A percentile compares a stretch with the other conserved stretches of the same genome.
Evolutionary conservation across 2,329 filamentous ascomycete species (phyloP).

Genomic region (Coleophoma eucalyptorum): DNA sequence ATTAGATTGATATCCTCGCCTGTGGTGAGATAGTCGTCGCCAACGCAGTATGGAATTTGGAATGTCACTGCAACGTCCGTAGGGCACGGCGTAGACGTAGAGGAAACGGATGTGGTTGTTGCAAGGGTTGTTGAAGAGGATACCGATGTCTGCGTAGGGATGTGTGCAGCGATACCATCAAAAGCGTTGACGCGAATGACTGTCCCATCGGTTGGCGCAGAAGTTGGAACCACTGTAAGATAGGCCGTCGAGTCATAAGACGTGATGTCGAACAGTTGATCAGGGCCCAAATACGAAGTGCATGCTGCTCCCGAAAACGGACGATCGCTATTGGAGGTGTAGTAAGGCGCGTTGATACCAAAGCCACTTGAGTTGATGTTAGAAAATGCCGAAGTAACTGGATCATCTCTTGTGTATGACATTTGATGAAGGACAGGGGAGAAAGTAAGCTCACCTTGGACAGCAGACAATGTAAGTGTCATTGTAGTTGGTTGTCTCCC

Average conservation of each 20-base stretch:
- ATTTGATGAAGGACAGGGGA: no score
- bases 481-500: conserved; percentile 1
- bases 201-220: conserved; percentile 1
- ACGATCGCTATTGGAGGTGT: not conserved
- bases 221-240: not conserved
- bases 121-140: no score
- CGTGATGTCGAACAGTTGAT: conserved; percentile 4
- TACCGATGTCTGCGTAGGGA: no score
- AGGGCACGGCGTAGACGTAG: no score
- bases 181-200: conserved; percentile 2
- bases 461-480: conserved; percentile 6
- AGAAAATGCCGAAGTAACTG: not conserved
- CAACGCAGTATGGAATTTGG: no score
- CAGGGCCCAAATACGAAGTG: not conserved
- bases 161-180: conserved; percentile 1
- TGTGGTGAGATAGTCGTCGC: no score
- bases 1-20: no score
- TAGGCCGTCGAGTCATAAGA: conserved; percentile 1
- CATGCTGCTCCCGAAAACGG: conserved; percentile 3
- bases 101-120: no score
- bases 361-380: conserved; percentile 1
- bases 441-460: not conserved
- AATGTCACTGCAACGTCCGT: no score
- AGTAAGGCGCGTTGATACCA: not conserved
- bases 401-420: no score